A percentile compares a stretch with the other conserved stretches of the same genome.
These are phyloP conservation scores for Colletotrichum theobromicola DNA, from an alignment of 2,329 filamentous ascomycete species.

Conservation along the genomic window DNA sequence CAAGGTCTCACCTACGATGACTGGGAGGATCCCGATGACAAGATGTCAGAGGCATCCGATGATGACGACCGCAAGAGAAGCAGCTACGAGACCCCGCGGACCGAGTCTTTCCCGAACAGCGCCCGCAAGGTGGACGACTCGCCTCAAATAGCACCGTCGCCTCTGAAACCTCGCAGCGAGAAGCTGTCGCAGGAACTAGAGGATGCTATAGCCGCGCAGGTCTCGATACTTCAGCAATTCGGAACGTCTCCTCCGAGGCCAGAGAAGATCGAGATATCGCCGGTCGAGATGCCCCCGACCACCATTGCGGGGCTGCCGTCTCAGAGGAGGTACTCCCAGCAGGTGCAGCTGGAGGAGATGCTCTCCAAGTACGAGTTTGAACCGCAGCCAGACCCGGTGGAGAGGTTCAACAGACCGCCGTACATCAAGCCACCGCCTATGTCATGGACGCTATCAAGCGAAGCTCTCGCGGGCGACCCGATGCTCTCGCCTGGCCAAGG, in stretches of 20 bases:
- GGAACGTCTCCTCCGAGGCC: not conserved
- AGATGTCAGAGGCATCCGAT: not conserved
- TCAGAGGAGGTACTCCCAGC: conserved; percentile 10
- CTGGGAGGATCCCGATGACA: conserved; percentile 26
- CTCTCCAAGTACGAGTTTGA: conserved; percentile 10
- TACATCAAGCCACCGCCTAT: not conserved
- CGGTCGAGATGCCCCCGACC: not conserved
- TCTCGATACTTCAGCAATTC: conserved; percentile 1
- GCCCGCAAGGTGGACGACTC: not conserved
- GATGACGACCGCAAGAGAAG: not conserved
- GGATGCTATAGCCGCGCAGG: conserved; percentile 6
- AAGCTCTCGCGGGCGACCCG: not conserved
- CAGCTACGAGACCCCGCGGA: not conserved
- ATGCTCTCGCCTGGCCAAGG: conserved; percentile 9
- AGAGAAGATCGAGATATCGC: not conserved
- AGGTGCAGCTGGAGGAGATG: not conserved
- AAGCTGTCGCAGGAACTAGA: conserved; percentile 2
- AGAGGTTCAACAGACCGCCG: not conserved
- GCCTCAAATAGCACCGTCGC: not conserved
- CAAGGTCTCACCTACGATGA: conserved; percentile 30
- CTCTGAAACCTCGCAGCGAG: not conserved
- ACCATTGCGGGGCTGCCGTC: conserved; percentile 6
- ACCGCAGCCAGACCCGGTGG: not conserved
- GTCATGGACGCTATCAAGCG: conserved; percentile 1
- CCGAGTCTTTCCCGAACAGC: not conserved